Conservation (phyloP, 192 early-diverging fungal genomes). For the Spinellus fusiger region DNA sequence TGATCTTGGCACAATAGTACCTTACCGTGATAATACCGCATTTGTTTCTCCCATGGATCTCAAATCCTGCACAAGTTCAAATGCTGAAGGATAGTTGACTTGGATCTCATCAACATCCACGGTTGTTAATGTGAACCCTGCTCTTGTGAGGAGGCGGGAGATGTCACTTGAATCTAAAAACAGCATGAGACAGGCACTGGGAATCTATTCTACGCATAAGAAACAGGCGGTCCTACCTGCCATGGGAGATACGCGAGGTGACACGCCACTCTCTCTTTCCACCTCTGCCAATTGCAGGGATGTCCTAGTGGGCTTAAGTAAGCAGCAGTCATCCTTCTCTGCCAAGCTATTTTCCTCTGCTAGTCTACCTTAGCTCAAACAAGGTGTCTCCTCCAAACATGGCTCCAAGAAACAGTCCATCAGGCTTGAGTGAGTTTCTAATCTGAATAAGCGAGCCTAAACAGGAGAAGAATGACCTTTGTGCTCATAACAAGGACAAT, state of each 20-base stretch:
- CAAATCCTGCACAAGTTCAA: constrained; percentile 87
- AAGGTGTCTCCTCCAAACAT: constrained; percentile 96
- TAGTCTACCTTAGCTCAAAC: constrained; percentile 74
- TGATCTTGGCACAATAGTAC: background rate
- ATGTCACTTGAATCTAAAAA: constrained; percentile 64
- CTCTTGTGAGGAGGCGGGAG: constrained; percentile 70
- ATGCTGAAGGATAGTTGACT: constrained; percentile 87
- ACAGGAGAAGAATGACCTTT: background rate
- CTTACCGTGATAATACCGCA: constrained; percentile 67
- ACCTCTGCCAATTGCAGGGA: constrained; percentile 85
- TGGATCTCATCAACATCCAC: constrained; percentile 90
- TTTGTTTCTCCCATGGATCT: constrained; percentile 93
- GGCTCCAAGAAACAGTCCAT: constrained; percentile 88
- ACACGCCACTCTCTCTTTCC: constrained; percentile 87
- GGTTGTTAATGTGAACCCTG: constrained; percentile 85
- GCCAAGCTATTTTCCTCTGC: background rate
- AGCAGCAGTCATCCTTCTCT: background rate
- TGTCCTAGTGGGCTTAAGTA: constrained; percentile 45
- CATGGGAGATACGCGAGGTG: constrained; percentile 87
- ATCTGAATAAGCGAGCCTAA: constrained; percentile 75
- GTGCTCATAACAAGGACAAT: background rate
- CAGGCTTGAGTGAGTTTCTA: constrained; percentile 76
- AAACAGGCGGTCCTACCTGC: constrained; percentile 45
- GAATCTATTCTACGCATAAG: background rate
- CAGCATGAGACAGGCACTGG: background rate